Evolutionary conservation across 2,329 filamentous ascomycete genomes (phyloP).

Genomic region (Golovinomyces cichoracearum): DNA sequence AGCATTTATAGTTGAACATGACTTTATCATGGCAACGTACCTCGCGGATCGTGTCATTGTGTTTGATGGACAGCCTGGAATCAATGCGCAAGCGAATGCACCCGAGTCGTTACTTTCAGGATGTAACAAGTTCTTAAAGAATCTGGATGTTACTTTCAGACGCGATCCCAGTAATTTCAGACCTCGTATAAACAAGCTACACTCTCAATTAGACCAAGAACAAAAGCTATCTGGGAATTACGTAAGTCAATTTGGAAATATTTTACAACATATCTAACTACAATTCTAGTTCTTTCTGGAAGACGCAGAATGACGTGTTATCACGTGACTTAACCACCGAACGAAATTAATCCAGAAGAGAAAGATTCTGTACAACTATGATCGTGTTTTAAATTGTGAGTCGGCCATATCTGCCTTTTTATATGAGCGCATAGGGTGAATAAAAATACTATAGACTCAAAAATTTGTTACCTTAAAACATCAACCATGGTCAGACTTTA

Average conservation of each 20-base stretch:
- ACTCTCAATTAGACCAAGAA: conserved; percentile 90
- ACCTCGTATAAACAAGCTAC: conserved; percentile 92
- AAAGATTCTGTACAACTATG: too few species aligned
- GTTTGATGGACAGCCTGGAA: conserved; percentile 80
- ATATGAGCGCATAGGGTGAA: too few species aligned
- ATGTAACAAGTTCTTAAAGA: conserved; percentile 92
- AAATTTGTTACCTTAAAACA: too few species aligned
- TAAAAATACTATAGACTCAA: too few species aligned
- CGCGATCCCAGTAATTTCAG: conserved; percentile 90
- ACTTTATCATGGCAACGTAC: conserved; percentile 82
- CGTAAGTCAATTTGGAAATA: conserved; percentile 25
- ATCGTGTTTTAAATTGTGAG: too few species aligned
- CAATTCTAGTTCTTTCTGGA: conserved; percentile 67
- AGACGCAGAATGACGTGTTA: conserved; percentile 31
- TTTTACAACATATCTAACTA: conserved; percentile 1
- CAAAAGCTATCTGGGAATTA: conserved; percentile 88
- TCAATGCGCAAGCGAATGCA: conserved; percentile 63
- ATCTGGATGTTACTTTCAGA: conserved; percentile 92
- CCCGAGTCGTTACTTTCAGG: conserved; percentile 77
- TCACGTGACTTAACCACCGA: too few species aligned
- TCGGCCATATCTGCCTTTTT: too few species aligned
- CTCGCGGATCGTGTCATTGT: conserved; percentile 87
- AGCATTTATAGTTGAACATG: conserved; percentile 96
- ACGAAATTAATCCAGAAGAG: too few species aligned
- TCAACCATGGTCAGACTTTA: too few species aligned